These are phyloP conservation scores for Vanrija humicola DNA, from an alignment of 1,284 basidiomycete species.

Conservation along the genomic window DNA sequence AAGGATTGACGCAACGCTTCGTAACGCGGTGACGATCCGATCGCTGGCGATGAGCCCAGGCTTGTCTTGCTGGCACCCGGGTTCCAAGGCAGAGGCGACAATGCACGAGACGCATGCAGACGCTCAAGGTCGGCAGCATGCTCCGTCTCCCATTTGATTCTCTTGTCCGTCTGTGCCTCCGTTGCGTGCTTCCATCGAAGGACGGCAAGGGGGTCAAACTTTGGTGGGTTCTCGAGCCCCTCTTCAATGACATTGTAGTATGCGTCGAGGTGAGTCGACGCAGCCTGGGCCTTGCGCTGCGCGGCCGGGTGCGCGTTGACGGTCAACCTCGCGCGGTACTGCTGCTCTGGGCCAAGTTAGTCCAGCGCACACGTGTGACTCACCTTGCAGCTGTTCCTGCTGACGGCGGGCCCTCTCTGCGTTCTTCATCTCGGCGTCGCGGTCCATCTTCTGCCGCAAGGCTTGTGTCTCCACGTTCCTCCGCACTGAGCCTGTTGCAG, in stretches of 20 bases:
- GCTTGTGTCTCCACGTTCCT: conserved; percentile 5
- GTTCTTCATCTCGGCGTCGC: conserved; percentile 22
- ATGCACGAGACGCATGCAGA: neutral
- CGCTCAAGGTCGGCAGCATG: neutral
- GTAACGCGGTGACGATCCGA: too few relatives aligned
- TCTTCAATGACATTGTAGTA: conserved; percentile 43
- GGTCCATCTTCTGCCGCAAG: conserved; percentile 14
- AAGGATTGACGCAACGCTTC: too few relatives aligned
- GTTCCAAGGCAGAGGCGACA: neutral
- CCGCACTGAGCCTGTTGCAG: conserved; percentile 2
- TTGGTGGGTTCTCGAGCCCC: conserved; percentile 36
- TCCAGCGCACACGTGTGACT: conserved; percentile 6
- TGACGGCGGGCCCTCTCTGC: conserved; percentile 36
- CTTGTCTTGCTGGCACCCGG: neutral
- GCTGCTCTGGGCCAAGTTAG: conserved; percentile 29
- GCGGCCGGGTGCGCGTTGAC: conserved; percentile 42
- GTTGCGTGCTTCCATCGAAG: conserved; percentile 34
- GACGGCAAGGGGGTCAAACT: conserved; percentile 39
- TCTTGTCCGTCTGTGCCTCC: conserved; percentile 30
- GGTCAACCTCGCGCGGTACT: conserved; percentile 36
- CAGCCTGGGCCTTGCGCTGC: conserved; percentile 34
- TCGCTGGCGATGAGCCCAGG: neutral
- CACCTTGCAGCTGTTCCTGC: conserved; percentile 41
- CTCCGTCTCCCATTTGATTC: conserved; percentile 27
- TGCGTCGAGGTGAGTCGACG: conserved; percentile 39